phyloP scores from a whole-genome alignment of 2,329 filamentous ascomycete genomes.

The Xylariaceae sp. region DNA sequence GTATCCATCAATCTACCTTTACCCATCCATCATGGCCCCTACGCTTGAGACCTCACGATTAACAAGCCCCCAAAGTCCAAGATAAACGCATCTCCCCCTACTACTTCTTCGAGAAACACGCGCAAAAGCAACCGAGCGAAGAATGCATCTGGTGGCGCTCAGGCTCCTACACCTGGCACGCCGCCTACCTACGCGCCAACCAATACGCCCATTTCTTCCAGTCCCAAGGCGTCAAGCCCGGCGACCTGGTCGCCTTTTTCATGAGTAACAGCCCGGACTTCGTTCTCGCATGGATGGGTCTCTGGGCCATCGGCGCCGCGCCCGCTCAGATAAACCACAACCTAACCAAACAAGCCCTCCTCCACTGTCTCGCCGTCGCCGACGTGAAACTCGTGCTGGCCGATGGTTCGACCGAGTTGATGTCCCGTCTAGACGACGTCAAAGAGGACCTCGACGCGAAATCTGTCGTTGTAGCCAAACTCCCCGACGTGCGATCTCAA shows the following conservation, averaged over 20 bases:
- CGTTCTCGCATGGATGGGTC: conserved; percentile 57
- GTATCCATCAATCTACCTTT: background rate
- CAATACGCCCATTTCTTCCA: conserved; percentile 60
- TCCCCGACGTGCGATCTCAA: conserved; percentile 45
- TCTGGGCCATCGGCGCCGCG: conserved; percentile 60
- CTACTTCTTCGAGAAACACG: conserved; percentile 58
- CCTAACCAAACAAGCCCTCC: conserved; percentile 54
- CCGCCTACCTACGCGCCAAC: conserved; percentile 50
- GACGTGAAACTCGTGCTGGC: conserved; percentile 52
- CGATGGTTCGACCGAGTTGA: conserved; percentile 49
- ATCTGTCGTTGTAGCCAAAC: conserved; percentile 50
- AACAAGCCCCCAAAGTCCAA: conserved; percentile 34
- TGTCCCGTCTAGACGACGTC: conserved; percentile 53
- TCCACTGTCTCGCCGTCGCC: conserved; percentile 59
- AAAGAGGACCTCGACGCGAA: conserved; percentile 42
- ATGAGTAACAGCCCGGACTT: conserved; percentile 65
- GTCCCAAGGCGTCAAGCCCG: conserved; percentile 50
- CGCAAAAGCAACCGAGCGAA: conserved; percentile 44
- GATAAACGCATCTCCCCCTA: conserved; percentile 55
- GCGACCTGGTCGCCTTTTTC: conserved; percentile 60
- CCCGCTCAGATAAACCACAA: conserved; percentile 70
- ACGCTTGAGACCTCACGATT: background rate
- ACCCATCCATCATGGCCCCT: background rate
- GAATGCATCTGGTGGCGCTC: conserved; percentile 63
- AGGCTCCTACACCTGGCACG: conserved; percentile 53